Evolutionary conservation across 78 protist species (phyloP).

Genomic region (Dictyostelium brefeldianum): DNA sequence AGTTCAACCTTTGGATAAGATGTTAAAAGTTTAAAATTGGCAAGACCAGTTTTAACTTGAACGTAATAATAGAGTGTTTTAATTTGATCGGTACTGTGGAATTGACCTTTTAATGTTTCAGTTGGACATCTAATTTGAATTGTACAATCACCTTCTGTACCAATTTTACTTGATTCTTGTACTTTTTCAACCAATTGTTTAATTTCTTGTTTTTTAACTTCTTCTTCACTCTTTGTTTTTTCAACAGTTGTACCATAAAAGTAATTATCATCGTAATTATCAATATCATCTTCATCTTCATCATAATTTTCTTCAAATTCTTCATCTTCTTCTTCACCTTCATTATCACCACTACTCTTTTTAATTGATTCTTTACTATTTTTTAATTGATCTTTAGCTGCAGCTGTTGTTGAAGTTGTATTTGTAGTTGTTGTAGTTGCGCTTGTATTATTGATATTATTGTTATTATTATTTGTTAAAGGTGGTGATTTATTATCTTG

Average conservation of each 20-base stretch:
- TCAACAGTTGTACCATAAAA: not conserved
- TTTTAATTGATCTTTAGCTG: not conserved
- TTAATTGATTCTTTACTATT: not conserved
- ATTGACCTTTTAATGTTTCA: slow-evolving; percentile 46
- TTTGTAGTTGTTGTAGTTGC: not conserved
- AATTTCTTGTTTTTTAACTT: slow-evolving; percentile 5
- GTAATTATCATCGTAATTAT: slow-evolving; percentile 29
- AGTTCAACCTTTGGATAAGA: slow-evolving; percentile 56
- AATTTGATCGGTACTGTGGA: slow-evolving; percentile 33
- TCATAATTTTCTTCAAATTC: slow-evolving; percentile 41
- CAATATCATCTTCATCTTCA: slow-evolving; percentile 35
- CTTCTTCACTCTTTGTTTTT: not conserved
- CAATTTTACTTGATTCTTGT: slow-evolving; percentile 9
- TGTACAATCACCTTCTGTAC: slow-evolving; percentile 45
- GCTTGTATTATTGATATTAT: not conserved
- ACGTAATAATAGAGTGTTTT: slow-evolving; percentile 50
- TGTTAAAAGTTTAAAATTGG: slow-evolving; percentile 46
- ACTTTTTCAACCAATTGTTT: not conserved
- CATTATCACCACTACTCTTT: not conserved
- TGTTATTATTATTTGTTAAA: not conserved
- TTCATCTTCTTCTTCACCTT: not conserved
- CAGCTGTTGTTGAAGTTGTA: not conserved
- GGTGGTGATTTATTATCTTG: not conserved
- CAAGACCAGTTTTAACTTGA: slow-evolving; percentile 31
- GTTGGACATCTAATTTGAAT: slow-evolving; percentile 59